Conservation (phyloP, 2,329 filamentous ascomycete genomes). For the Pseudocercospora fuligena region DNA sequence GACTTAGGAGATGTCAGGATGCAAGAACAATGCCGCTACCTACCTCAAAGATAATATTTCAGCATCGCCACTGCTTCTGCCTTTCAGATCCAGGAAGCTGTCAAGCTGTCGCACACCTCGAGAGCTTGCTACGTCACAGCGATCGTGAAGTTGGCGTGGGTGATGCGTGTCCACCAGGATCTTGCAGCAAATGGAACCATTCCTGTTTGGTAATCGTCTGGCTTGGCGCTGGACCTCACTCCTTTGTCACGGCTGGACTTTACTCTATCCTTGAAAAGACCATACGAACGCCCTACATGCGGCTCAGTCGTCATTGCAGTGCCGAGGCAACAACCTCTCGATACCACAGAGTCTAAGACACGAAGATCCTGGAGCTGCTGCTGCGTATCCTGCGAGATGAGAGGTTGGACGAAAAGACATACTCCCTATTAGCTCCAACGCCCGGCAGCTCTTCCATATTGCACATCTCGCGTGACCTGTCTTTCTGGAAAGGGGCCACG, state of each 20-base stretch:
- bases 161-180: constrained; percentile 14
- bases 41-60: neutral
- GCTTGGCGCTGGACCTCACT: constrained; percentile 20
- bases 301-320: too few species aligned
- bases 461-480: too few species aligned
- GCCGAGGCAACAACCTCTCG: too few species aligned
- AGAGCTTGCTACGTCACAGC: constrained; percentile 23
- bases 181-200: neutral
- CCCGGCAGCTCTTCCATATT: too few species aligned
- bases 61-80: constrained; percentile 25
- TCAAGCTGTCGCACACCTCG: constrained; percentile 15
- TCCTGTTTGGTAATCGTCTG: constrained; percentile 2
- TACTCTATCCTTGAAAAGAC: too few species aligned
- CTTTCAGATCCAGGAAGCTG: constrained; percentile 16
- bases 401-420: too few species aligned
- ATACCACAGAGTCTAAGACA: too few species aligned
- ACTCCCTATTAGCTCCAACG: too few species aligned
- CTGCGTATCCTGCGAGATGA: too few species aligned
- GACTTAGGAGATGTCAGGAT: neutral
- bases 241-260: neutral
- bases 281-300: too few species aligned
- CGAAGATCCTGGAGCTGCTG: too few species aligned
- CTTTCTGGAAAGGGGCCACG: too few species aligned
- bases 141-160: constrained; percentile 20
- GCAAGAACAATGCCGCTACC: constrained; percentile 17